A percentile compares a stretch with the other conserved stretches of the same genome.
phyloP scores from a whole-genome alignment of 2,329 filamentous ascomycete genomes.

The Elsinoe fawcettii region DNA sequence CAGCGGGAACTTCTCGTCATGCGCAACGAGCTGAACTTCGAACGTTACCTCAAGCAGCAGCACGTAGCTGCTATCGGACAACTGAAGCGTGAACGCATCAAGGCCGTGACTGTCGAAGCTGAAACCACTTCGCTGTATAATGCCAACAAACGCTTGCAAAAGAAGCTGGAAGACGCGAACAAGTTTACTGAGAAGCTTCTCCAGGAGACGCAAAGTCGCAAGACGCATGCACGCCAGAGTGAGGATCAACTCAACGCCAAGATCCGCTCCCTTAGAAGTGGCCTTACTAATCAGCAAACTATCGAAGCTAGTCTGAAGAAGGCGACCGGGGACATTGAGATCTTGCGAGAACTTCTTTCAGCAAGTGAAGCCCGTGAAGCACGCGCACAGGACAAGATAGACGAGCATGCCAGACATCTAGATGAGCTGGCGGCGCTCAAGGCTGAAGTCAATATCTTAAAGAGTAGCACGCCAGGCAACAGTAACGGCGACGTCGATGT shows the following conservation, averaged over 20 bases:
- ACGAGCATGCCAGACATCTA: conserved; percentile 54
- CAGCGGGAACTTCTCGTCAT: conserved; percentile 68
- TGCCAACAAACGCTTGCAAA: conserved; percentile 64
- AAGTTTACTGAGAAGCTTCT: conserved; percentile 61
- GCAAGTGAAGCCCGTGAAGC: conserved; percentile 62
- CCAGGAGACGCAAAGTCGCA: conserved; percentile 63
- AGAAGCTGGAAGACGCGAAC: conserved; percentile 65
- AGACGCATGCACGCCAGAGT: conserved; percentile 68
- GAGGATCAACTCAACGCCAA: conserved; percentile 63
- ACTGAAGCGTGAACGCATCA: conserved; percentile 64
- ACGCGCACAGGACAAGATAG: conserved; percentile 54
- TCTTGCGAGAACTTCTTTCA: conserved; percentile 55
- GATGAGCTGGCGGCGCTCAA: conserved; percentile 55
- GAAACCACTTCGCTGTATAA: conserved; percentile 76
- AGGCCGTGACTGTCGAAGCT: conserved; percentile 69
- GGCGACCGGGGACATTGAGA: conserved; percentile 53
- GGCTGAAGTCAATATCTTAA: conserved; percentile 52
- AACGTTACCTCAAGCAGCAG: conserved; percentile 75
- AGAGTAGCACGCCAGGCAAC: conserved; percentile 53
- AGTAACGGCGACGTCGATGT: conserved; percentile 53
- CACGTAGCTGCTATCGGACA: conserved; percentile 76
- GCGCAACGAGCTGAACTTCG: conserved; percentile 74
- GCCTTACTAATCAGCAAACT: conserved; percentile 50
- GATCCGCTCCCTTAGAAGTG: conserved; percentile 58
- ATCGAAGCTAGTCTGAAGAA: conserved; percentile 53